A percentile compares a stretch with the other conserved stretches of the same genome.
These are phyloP conservation scores for Lunasporangiospora selenospora DNA, from an alignment of 192 early-diverging fungal genomes.

Conservation along the genomic window DNA sequence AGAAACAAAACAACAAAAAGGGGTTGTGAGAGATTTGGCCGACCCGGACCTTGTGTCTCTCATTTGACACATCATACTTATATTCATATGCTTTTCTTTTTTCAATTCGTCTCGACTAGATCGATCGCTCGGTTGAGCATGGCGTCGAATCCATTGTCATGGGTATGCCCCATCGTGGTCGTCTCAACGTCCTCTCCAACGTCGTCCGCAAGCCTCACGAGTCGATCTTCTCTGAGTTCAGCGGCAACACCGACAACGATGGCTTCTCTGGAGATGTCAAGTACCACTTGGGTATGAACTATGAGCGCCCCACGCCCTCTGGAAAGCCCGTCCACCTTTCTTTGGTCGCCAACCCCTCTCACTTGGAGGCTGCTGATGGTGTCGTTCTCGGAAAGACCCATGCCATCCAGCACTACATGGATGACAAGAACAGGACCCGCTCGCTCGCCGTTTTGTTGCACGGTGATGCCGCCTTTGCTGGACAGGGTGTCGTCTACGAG, in stretches of 20 bases:
- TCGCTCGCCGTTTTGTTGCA: conserved; percentile 92
- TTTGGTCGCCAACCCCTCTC: conserved; percentile 95
- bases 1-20: too few relatives aligned
- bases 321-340: conserved; percentile 95
- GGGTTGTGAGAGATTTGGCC: too few relatives aligned
- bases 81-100: conserved; percentile 1
- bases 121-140: conserved; percentile 89
- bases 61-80: too few relatives aligned
- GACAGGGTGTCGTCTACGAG: conserved; percentile 98
- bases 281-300: conserved; percentile 91
- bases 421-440: conserved; percentile 72
- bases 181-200: conserved; percentile 94
- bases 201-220: conserved; percentile 96
- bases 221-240: conserved; percentile 97
- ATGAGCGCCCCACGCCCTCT: conserved; percentile 89
- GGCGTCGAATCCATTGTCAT: conserved; percentile 92
- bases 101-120: conserved; percentile 50
- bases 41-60: too few relatives aligned
- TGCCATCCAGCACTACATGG: conserved; percentile 89
- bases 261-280: conserved; percentile 95
- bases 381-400: conserved; percentile 95
- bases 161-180: conserved; percentile 97
- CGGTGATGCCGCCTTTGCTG: conserved; percentile 98
- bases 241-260: conserved; percentile 78
- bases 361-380: conserved; percentile 93